Base-by-base conservation (phyloP, 148 eudicot genomes). In the Polygonum aviculare region DNA sequence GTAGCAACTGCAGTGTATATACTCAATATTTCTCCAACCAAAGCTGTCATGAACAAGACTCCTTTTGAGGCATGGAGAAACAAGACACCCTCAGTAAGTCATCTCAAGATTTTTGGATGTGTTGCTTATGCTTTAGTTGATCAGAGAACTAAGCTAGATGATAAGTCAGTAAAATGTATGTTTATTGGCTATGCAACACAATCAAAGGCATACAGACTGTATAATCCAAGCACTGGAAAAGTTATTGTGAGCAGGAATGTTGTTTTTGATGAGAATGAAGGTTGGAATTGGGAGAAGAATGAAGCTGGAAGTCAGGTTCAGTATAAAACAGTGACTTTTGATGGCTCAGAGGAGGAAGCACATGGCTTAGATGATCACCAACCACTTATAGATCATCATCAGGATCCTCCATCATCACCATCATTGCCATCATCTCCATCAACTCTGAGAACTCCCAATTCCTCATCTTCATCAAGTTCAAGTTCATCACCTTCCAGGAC, bases 181-280 rank as follows among this genome's bases (percentile, higher is more conserved):
- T 65, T 69, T 22, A 22, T 77, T 77, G 63, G 79, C 38, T 50
- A 77, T 77, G 49, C 48, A 31, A 12, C 38, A 15, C 38, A 77
- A 12, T 77, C 79, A 14, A 69, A 77, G 35, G 65, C 74, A 31
- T 77, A 77, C 38, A 69, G 74, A 44, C 49, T 77, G 14, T 77
- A 77, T 45, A 77, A 77, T 50, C 74, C 52, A 38, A 39, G 21
- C 31, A 69, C 44, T 69, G 74, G 74, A 5, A 69, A 77, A 11
- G 35, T 77, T 33, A 77, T 77, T 12, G 44, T 69, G 1, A 77
- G 67, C 36, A 36, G 60, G 4, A 54, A 77, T 69, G 74, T 77
- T 21, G 16, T 26, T 8, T 77, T 77, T 39, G 50, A 69, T 69
- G 79, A 77, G 44, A 54, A 33, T 31, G 63, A 26, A 26, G 31